Base-by-base conservation (phyloP, 805 yeast genomes). In the Myxozyma udenii region DNA sequence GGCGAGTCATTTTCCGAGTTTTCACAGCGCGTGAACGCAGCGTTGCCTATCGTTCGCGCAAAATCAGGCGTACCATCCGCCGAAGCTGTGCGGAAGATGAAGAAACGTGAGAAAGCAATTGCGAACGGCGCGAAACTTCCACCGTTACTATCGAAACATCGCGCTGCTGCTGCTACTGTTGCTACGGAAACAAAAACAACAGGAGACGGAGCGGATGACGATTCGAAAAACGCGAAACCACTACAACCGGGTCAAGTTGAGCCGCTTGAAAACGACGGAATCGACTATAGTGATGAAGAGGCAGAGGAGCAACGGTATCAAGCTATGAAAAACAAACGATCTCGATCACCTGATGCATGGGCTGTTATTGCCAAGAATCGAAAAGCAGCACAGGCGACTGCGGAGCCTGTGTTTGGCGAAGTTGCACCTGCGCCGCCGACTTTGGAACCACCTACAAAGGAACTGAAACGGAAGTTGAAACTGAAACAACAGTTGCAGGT, bases 291-390 rank as follows among this genome's bases (percentile, higher is more conserved):
- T 33, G 51, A 50, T 30, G 50, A 52, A 48, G 49, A 50, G 58
- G 48, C 44, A 46, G 45, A 57, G 55, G 53, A 53, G 67, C 43
- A 70, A 63, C 37, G 53, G 24, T 54, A 54, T 26, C 50, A 41
- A 23, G 58, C 51, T 7, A 44, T 54, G 16, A 54, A 51, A 22
- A 33, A 25, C 21, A 49, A 47, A 35, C 51, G 60, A 11, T 55
- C 60, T 18, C 53, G 62, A n/a, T 71, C 72, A 9, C 75, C 74
- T n/a, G 76, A 72, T 59, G 72, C 74, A 2, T 72, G 74, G 74
- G 69, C 69, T 11, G 55, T 56, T 6, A 58, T 72, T 26, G 33
- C 33, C 12, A 28, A 28, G 14, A 62, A 68, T n/a, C 51, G 55
- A 35, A 49, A 62, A n/a, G 51, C 61, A 21, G 48, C 61, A 14